These are phyloP conservation scores for Persicaria maculosa DNA, from an alignment of 148 eudicot genomes.

Conservation along the genomic window DNA sequence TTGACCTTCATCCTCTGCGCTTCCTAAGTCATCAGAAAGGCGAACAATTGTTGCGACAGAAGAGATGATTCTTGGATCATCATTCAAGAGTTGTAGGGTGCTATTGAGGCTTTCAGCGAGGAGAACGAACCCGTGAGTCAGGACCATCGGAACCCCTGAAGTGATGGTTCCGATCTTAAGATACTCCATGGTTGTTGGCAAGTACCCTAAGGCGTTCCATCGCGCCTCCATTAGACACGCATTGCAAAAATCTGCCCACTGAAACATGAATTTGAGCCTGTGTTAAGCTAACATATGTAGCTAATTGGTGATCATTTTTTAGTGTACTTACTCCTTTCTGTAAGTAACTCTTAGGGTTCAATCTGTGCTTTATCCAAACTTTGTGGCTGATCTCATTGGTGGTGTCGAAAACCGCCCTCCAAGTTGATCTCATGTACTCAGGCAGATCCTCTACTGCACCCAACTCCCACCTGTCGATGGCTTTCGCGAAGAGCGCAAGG, in stretches of 20 bases:
- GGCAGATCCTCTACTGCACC: slow-evolving; percentile 31
- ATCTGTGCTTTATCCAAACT: slow-evolving; percentile 32
- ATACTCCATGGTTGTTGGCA: slow-evolving; percentile 36
- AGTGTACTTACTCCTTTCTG: slow-evolving; percentile 30
- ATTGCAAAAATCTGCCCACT: slow-evolving; percentile 50
- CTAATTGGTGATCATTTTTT: not conserved
- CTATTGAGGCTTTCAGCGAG: slow-evolving; percentile 31
- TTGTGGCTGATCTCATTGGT: slow-evolving; percentile 37
- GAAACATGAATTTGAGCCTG: slow-evolving; percentile 4
- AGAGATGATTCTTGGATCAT: slow-evolving; percentile 34
- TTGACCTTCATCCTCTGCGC: slow-evolving; percentile 34
- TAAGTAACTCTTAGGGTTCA: slow-evolving; percentile 30
- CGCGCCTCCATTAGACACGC: slow-evolving; percentile 35
- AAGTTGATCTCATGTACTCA: slow-evolving; percentile 46
- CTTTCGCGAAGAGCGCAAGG: slow-evolving; percentile 40
- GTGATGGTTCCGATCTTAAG: slow-evolving; percentile 38
- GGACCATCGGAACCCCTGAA: slow-evolving; percentile 37
- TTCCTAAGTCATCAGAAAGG: slow-evolving; percentile 56
- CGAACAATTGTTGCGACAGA: slow-evolving; percentile 40
- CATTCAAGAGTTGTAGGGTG: slow-evolving; percentile 18
- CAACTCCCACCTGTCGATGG: slow-evolving; percentile 48
- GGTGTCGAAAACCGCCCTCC: slow-evolving; percentile 31
- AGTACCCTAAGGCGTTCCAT: slow-evolving; percentile 28
- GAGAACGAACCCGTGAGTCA: slow-evolving; percentile 39
- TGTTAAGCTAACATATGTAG: not conserved